Base-by-base conservation (phyloP, 148 eudicot species). In the Cornus florida region DNA sequence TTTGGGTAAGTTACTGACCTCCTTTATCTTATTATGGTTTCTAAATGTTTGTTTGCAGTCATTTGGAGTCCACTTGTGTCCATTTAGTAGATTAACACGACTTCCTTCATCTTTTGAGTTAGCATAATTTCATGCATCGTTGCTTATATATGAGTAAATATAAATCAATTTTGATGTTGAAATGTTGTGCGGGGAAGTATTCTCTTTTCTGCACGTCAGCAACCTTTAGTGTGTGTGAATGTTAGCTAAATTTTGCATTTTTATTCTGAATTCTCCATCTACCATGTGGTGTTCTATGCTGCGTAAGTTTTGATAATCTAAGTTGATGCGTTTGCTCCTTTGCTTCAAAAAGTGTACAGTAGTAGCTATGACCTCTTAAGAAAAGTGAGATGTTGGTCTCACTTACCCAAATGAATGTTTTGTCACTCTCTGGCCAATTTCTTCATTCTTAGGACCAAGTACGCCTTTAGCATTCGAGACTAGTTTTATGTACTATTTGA, bases 31-130 rank as follows among this genome's bases (percentile, higher is more conserved):
- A 35, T 35, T 35, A 35, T 35, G 38, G 38, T 75, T 65, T 65
- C 38, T 56, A 57, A 60, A 74, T 74, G 67, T 11, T 38, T 60
- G 81, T 78, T 28, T 83, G 95, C 97, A 96, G 99, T 87, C 97
- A 65, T 79, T 96, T 82, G 98, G 98, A 82, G 88, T 93, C 78
- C 97, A 91, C 50, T 96, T 98, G 99, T 96, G 99, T 82, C 98
- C 99, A 13, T 82, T 89, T 75, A 83, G 89, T 46, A 90, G 92
- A 60, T 88, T 95, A 76, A 82, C 96, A 17, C 93, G 91, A 70
- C 73, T 90, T 69, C 88, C 93, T 19, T 85, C 97, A 16, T 82
- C 97, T 75, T 92, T 88, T 70, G 99, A 92, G 99, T 96, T 92
- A 96, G 99, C 80, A 79, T 80, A 69, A 66, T 66, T 71, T 81